These are phyloP conservation scores for Quercus berberidifolia DNA, from an alignment of 306 rosid genomes.

Conservation along the genomic window DNA sequence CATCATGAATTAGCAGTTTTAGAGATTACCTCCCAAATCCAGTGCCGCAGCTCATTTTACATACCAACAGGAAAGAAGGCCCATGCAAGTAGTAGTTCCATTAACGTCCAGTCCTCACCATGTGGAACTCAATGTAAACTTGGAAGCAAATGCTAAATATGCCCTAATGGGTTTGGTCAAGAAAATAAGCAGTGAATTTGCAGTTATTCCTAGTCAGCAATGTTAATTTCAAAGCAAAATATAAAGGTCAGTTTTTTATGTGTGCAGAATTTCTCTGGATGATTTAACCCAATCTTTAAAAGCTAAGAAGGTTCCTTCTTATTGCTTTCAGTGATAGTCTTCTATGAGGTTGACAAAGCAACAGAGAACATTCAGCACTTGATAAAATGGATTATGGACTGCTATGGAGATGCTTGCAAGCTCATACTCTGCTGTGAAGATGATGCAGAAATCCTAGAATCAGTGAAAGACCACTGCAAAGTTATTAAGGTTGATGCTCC, in stretches of 20 bases:
- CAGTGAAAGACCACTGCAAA: constrained; percentile 56
- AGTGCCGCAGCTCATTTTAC: constrained; percentile 13
- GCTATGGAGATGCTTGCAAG: constrained; percentile 67
- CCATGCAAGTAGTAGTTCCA: constrained; percentile 62
- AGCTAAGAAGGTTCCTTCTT: constrained; percentile 20
- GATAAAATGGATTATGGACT: constrained; percentile 86
- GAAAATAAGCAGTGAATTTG: constrained; percentile 66
- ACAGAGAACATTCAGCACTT: constrained; percentile 65
- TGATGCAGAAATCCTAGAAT: constrained; percentile 47
- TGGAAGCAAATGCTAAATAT: constrained; percentile 66
- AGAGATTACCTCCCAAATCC: background rate
- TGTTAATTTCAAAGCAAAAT: constrained; percentile 45
- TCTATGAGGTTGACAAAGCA: constrained; percentile 69
- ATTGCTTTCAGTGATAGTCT: constrained; percentile 57
- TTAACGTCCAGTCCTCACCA: constrained; percentile 71
- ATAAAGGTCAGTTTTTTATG: constrained; percentile 53
- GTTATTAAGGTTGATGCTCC: constrained; percentile 61
- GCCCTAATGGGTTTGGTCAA: constrained; percentile 78
- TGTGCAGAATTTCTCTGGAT: background rate
- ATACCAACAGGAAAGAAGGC: constrained; percentile 60
- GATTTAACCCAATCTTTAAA: constrained; percentile 3
- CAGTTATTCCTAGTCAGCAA: constrained; percentile 52
- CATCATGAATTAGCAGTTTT: background rate
- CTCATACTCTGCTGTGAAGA: constrained; percentile 75
- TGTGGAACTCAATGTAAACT: constrained; percentile 63